These are phyloP conservation scores for Babesia bigemina DNA, from an alignment of 169 alveolate species.

Conservation along the genomic window DNA sequence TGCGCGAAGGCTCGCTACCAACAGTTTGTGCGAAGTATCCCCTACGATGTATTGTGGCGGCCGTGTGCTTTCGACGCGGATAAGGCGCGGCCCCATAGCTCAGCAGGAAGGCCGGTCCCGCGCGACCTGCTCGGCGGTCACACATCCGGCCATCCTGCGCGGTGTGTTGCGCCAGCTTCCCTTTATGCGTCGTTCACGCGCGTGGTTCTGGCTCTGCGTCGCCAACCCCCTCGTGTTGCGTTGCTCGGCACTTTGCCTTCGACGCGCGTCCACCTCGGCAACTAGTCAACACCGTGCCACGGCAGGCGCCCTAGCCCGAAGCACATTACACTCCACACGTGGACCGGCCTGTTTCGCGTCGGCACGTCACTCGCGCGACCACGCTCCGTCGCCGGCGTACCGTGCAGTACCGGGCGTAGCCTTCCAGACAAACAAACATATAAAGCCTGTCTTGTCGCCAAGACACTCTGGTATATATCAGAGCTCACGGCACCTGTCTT, in stretches of 20 bases:
- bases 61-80: background rate
- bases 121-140: background rate
- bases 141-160: background rate
- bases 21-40: constrained; percentile 2
- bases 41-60: background rate
- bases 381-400: background rate
- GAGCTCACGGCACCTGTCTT: background rate
- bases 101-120: constrained; percentile 13
- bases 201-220: constrained; percentile 4
- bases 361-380: background rate
- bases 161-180: background rate
- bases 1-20: background rate
- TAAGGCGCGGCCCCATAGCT: constrained; percentile 23
- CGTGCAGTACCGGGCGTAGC: background rate
- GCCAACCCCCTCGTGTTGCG: constrained; percentile 10
- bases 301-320: background rate
- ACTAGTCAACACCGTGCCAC: background rate
- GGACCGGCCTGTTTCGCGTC: background rate
- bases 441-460: background rate
- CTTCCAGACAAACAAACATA: background rate
- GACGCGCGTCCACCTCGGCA: background rate
- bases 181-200: background rate
- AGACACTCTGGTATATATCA: background rate
- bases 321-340: background rate
- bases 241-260: constrained; percentile 3